Evolutionary conservation across 371 early-diverging fungal species (phyloP), one percentile per base, ranked within the genome.

Genomic region (Zopfochytrium polystomum): DNA sequence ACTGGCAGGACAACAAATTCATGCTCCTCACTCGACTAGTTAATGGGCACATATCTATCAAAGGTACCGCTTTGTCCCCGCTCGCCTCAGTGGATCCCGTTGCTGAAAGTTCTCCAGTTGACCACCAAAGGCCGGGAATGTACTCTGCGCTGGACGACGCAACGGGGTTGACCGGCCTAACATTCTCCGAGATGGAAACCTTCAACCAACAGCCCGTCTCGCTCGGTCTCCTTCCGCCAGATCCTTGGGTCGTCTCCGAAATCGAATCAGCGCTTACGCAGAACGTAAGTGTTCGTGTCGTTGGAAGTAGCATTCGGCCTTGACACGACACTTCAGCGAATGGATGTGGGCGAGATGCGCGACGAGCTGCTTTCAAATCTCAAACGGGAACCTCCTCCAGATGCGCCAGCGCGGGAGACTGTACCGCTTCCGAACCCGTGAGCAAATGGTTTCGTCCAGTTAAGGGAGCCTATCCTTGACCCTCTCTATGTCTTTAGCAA

Each of bases 21-120:
- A 84, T 87, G 63, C 81, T 91, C 35, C 72, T 99, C 57, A 80
- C 97, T 64, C 84, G 93, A 58, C 83, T 99, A n/a, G 86, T 98
- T 38, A 98, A 97, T 71, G 92, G 94, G 71, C 86, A 93, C 66
- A 70, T 99, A 34, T 84, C 90, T 63, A 94, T 99, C 43, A 80
- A 90, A 71, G 90, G 80, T 61, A 38, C 6, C 18, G 30, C 46
- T 31, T 35, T 48, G 3, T 32, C 49, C 5, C 9, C 32, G 43
- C 18, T 29, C 45, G 20, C n/a, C n/a, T 25, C 35, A 59, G 34
- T 38, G 11, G 22, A 23, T 49, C 11, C 25, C 49, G 23, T 20
- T 30, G 1, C 29, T 34, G n/a, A n/a, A 7, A 2, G 1, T 22
- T 15, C 47, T 45, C 31, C 9, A 49, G 59, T 57, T 52, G 64